A percentile compares a stretch with the other conserved stretches of the same genome.
These are phyloP conservation scores for Echium plantagineum DNA, from an alignment of 257 asterid species.

Conservation along the genomic window DNA sequence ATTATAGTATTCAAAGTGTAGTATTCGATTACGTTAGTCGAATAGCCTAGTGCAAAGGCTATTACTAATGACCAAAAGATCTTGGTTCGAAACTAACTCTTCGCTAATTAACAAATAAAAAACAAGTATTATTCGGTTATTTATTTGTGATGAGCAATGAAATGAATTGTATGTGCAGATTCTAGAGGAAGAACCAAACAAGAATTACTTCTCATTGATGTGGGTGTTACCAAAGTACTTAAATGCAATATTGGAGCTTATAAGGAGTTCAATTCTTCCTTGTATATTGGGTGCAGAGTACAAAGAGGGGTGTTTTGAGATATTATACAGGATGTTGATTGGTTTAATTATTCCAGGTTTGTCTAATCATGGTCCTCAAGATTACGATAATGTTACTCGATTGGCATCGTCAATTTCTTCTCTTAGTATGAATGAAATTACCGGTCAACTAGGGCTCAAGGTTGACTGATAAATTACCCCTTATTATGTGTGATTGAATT, in stretches of 20 bases:
- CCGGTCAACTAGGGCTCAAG: neutral
- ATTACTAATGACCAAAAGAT: too few relatives aligned
- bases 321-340: slow-evolving; percentile 22
- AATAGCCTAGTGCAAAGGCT: too few relatives aligned
- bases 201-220: slow-evolving; percentile 54
- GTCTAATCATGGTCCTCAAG: slow-evolving; percentile 33
- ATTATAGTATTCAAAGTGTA: too few relatives aligned
- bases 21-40: too few relatives aligned
- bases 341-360: slow-evolving; percentile 48
- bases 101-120: too few relatives aligned
- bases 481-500: too few relatives aligned
- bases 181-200: slow-evolving; percentile 61
- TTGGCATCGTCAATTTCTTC: slow-evolving; percentile 23
- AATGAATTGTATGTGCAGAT: slow-evolving; percentile 22
- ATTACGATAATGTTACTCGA: slow-evolving; percentile 49
- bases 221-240: slow-evolving; percentile 33
- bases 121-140: too few relatives aligned
- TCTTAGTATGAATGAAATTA: neutral
- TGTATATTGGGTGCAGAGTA: slow-evolving; percentile 36
- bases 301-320: slow-evolving; percentile 36
- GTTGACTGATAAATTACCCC: neutral
- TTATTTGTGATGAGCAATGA: too few relatives aligned
- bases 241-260: slow-evolving; percentile 37
- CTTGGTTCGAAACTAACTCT: too few relatives aligned
- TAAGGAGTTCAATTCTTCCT: slow-evolving; percentile 44